Evolutionary conservation across 306 rosid genomes (phyloP).

Genomic region (Dalbergia oliveri): DNA sequence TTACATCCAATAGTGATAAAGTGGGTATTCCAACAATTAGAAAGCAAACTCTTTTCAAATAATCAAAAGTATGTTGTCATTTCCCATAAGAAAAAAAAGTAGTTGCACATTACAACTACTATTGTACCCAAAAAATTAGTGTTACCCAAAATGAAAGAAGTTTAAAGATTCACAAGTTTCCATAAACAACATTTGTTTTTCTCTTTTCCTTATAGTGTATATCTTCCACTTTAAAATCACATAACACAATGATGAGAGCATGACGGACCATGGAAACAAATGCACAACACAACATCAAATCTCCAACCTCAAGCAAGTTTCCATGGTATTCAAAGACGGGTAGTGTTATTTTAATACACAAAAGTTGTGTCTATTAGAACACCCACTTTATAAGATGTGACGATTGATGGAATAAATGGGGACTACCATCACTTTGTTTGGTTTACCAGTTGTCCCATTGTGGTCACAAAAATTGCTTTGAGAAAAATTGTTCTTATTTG

Average conservation of each 20-base stretch:
- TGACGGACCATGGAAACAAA: not conserved
- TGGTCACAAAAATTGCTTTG: no score
- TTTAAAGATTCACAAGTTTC: slow-evolving; percentile 23
- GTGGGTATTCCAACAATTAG: not conserved
- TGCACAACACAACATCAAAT: not conserved
- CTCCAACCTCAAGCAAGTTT: not conserved
- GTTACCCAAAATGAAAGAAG: slow-evolving; percentile 23
- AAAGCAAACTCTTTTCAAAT: not conserved
- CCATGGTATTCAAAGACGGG: not conserved
- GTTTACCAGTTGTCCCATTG: no score
- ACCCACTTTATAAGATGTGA: no score
- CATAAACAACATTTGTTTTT: not conserved
- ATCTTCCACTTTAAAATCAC: slow-evolving; percentile 26
- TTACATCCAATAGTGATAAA: not conserved
- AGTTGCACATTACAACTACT: slow-evolving; percentile 16
- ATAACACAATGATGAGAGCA: not conserved
- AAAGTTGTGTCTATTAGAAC: no score
- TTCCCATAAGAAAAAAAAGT: not conserved
- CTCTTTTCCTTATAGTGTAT: no score
- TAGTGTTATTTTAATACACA: no score
- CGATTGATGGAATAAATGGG: no score
- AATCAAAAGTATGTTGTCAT: not conserved
- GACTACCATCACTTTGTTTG: no score
- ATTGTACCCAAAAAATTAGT: slow-evolving; percentile 10
- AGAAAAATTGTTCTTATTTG: no score